Conservation (phyloP, 192 early-diverging fungal genomes). For the Helicostylum pulchrum region DNA sequence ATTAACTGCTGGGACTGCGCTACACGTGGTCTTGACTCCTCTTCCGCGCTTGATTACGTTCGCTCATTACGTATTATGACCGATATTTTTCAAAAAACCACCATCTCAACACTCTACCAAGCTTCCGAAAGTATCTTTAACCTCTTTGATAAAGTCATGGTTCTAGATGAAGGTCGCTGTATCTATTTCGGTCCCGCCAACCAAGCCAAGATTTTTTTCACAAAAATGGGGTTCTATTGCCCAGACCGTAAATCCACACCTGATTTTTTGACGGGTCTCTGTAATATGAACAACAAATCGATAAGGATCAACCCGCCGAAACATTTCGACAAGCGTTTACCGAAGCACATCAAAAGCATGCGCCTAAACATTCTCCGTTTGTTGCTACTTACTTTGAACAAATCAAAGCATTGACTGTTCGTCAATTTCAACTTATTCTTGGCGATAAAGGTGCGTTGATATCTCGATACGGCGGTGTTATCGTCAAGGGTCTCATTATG, state of each 20-base stretch:
- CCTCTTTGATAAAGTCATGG: conserved; percentile 62
- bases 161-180: conserved; percentile 63
- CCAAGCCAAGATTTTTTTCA: conserved; percentile 48
- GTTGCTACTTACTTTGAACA: conserved; percentile 53
- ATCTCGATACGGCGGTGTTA: conserved; percentile 47
- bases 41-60: conserved; percentile 74
- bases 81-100: conserved; percentile 61
- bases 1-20: conserved; percentile 69
- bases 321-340: conserved; percentile 47
- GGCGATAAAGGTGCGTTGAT: conserved; percentile 42
- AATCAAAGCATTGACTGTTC: conserved; percentile 43
- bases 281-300: conserved; percentile 41
- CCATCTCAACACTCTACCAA: conserved; percentile 67
- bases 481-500: conserved; percentile 66
- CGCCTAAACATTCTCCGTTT: conserved; percentile 51
- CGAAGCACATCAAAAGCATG: conserved; percentile 48
- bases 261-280: conserved; percentile 66
- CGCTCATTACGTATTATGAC: conserved; percentile 67
- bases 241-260: conserved; percentile 54
- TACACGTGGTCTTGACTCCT: conserved; percentile 75
- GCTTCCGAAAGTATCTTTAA: conserved; percentile 67
- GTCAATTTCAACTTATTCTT: conserved; percentile 52
- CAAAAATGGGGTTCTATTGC: conserved; percentile 47
- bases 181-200: conserved; percentile 55
- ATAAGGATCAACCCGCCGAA: conserved; percentile 24